Conservation (phyloP, 768 basidiomycete species). For the Mycena alexandri region DNA sequence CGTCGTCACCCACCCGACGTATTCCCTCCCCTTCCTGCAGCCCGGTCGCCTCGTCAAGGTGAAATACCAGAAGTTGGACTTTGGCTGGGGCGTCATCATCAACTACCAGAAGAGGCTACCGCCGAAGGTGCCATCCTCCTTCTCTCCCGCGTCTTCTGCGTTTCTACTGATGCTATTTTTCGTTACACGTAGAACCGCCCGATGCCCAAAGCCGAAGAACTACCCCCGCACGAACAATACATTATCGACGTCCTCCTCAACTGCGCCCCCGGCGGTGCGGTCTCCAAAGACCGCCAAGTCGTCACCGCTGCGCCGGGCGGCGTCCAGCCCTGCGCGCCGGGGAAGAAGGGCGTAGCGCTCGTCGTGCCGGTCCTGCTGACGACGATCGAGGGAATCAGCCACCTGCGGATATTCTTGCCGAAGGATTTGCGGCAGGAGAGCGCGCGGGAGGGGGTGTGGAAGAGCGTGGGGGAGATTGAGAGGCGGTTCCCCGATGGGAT, state of each 20-base stretch:
- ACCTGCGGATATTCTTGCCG: slow-evolving; percentile 88
- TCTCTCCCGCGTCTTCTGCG: not conserved
- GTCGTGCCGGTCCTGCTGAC: slow-evolving; percentile 91
- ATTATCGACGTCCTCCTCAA: slow-evolving; percentile 93
- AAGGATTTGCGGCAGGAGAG: slow-evolving; percentile 87
- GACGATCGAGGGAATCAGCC: slow-evolving; percentile 88
- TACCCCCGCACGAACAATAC: slow-evolving; percentile 90
- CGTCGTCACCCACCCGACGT: slow-evolving; percentile 95
- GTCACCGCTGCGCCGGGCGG: slow-evolving; percentile 73
- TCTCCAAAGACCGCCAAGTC: slow-evolving; percentile 70
- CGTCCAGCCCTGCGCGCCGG: slow-evolving; percentile 79
- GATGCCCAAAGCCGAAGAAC: slow-evolving; percentile 74
- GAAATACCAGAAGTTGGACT: slow-evolving; percentile 87
- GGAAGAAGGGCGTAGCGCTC: slow-evolving; percentile 83
- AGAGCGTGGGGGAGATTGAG: slow-evolving; percentile 92
- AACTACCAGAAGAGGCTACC: slow-evolving; percentile 90
- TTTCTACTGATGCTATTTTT: not conserved
- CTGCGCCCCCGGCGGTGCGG: slow-evolving; percentile 71
- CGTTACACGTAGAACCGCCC: slow-evolving; percentile 65
- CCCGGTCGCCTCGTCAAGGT: slow-evolving; percentile 93
- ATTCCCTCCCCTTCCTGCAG: slow-evolving; percentile 94
- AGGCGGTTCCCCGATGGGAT: slow-evolving; percentile 91
- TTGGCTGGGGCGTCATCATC: slow-evolving; percentile 96
- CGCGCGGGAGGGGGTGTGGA: slow-evolving; percentile 88
- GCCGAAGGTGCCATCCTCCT: slow-evolving; percentile 74